Evolutionary conservation across 352 stramenopile genomes (phyloP).

Genomic region (Phytopythium vexans): DNA sequence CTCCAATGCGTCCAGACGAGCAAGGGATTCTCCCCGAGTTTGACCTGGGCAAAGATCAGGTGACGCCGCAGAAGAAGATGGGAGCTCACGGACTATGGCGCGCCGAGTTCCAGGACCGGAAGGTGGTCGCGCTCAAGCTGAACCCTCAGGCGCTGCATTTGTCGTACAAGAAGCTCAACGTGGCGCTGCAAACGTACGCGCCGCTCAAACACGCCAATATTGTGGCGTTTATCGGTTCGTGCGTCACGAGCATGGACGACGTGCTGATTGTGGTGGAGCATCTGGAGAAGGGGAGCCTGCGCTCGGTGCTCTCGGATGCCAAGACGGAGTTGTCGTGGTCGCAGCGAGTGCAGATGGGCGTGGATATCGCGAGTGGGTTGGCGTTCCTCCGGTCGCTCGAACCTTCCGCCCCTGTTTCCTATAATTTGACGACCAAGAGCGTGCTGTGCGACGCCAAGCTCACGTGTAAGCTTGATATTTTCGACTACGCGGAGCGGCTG

Average conservation of each 20-base stretch:
- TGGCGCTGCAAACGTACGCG: constrained; percentile 45
- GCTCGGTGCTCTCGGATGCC: constrained; percentile 41
- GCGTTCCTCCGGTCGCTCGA: constrained; percentile 44
- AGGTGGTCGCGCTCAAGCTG: constrained; percentile 58
- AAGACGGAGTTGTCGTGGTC: constrained; percentile 55
- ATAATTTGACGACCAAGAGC: constrained; percentile 55
- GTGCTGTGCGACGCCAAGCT: constrained; percentile 51
- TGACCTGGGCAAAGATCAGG: constrained; percentile 44
- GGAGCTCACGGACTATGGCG: constrained; percentile 51
- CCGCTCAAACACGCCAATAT: constrained; percentile 69
- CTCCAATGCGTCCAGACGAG: constrained; percentile 5
- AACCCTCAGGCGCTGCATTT: constrained; percentile 30
- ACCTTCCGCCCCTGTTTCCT: constrained; percentile 27
- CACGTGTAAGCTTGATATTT: constrained; percentile 76
- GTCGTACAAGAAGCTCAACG: constrained; percentile 37
- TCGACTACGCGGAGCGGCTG: constrained; percentile 55
- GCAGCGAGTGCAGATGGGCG: constrained; percentile 43
- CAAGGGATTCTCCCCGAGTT: constrained; percentile 35
- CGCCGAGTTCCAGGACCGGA: constrained; percentile 36
- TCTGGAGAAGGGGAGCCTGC: constrained; percentile 70
- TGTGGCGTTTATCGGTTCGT: constrained; percentile 60
- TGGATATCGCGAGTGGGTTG: constrained; percentile 45
- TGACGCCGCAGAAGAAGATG: constrained; percentile 48
- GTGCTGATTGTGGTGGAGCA: constrained; percentile 71
- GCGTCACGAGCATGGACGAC: constrained; percentile 50